A percentile compares a stretch with the other conserved stretches of the same genome.
Conservation (phyloP, 2,329 filamentous ascomycete species). For the Herpotrichia juniperi region DNA sequence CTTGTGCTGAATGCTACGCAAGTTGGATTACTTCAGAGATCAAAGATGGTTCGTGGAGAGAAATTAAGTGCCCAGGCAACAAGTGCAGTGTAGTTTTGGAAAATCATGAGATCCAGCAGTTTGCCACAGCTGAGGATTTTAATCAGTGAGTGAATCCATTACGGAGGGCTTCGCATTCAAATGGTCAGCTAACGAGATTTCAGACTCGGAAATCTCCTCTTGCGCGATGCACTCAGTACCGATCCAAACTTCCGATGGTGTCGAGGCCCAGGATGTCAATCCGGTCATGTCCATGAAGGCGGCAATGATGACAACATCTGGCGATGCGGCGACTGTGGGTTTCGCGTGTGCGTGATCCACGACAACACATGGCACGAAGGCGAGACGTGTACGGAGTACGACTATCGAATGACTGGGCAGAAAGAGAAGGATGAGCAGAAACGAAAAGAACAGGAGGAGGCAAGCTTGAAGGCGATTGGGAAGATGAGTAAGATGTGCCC, state of each 20-base stretch:
- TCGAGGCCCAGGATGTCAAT: conserved; percentile 54
- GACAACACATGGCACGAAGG: conserved; percentile 46
- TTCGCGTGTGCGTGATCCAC: conserved; percentile 46
- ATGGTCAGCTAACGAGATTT: not conserved
- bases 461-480: conserved; percentile 23
- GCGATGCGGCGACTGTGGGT: conserved; percentile 44
- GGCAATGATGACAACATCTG: conserved; percentile 54
- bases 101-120: conserved; percentile 51
- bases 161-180: not conserved
- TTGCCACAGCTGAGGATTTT: conserved; percentile 25
- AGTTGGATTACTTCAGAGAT: conserved; percentile 48
- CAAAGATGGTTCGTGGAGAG: conserved; percentile 48
- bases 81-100: conserved; percentile 55
- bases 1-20: conserved; percentile 45
- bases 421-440: conserved; percentile 27
- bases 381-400: conserved; percentile 50
- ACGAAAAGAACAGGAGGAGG: conserved; percentile 26
- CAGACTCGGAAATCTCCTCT: conserved; percentile 51
- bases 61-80: conserved; percentile 56
- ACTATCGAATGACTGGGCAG: conserved; percentile 26
- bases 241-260: conserved; percentile 62
- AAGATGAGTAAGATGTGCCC: conserved; percentile 49
- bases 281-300: conserved; percentile 60
- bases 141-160: conserved; percentile 25
- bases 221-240: conserved; percentile 51